These are phyloP conservation scores for Pichia pseudocactophila DNA, from an alignment of 805 yeast species.

Conservation along the genomic window DNA sequence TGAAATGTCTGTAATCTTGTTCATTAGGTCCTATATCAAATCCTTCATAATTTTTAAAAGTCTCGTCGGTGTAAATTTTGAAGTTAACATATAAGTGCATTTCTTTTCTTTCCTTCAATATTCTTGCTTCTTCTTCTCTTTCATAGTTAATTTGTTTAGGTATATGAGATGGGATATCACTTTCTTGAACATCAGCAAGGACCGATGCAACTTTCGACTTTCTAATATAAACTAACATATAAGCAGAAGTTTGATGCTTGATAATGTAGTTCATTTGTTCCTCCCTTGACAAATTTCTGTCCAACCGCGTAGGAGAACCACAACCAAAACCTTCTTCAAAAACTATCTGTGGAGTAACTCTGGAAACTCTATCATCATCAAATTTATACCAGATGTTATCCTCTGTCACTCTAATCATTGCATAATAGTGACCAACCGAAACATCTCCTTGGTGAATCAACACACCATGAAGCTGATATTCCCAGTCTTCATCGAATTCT, in stretches of 20 bases:
- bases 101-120: conserved; percentile 60
- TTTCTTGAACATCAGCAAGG: conserved; percentile 47
- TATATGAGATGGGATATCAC: conserved; percentile 60
- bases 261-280: conserved; percentile 58
- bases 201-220: conserved; percentile 48
- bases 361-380: conserved; percentile 93
- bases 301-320: conserved; percentile 42
- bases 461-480: conserved; percentile 83
- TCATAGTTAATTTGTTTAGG: conserved; percentile 59
- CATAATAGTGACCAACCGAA: conserved; percentile 93
- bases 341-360: conserved; percentile 75
- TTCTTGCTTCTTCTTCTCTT: conserved; percentile 41
- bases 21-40: conserved; percentile 71
- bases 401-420: conserved; percentile 75
- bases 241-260: conserved; percentile 86
- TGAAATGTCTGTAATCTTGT: conserved; percentile 33
- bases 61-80: conserved; percentile 43
- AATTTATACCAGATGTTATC: conserved; percentile 69
- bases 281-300: conserved; percentile 43
- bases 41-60: conserved; percentile 56
- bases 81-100: conserved; percentile 54
- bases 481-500: conserved; percentile 50
- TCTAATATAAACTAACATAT: conserved; percentile 90
- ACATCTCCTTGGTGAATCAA: conserved; percentile 94
- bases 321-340: conserved; percentile 91